Evolutionary conservation across 2,329 filamentous ascomycete species (phyloP), one percentile per base, ranked within the genome.

Genomic region (Arthroderma uncinatum): DNA sequence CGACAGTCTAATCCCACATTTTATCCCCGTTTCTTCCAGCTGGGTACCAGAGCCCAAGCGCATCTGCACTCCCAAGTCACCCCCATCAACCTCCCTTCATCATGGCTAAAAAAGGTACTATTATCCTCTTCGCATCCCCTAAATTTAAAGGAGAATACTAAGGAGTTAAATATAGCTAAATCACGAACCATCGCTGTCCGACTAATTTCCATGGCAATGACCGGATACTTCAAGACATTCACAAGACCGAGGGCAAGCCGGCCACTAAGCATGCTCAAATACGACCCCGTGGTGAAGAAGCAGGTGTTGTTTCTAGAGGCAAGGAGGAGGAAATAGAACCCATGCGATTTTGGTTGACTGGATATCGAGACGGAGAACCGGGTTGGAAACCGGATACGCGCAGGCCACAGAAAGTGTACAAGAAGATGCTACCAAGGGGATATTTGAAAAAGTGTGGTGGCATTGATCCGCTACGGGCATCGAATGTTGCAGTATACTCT

Each of bases 161-260:
- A 53, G 7, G 10, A 16, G 12, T 23, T 16, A 10, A 9, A 4
- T 39, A 23, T 23, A 61, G 59, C 54, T 50, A 62, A 97, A 79
- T 88, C 91, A 69, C 89, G 94, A 72, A 86, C 92, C 64, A 85
- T 98, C 71, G 82, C 88, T 70, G 92, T 96, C 72, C 91, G 93
- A 71, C 86, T 98, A 64, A 79, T 98, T 72, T 95, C 90, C 62
- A 98, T 98, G 93, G 93, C 93, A 71, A 86, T 95, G 86, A 98
- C 93, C 25, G 93, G 93, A 68, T 98, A 90, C 81, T 98, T 92
- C 80, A 91, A 92, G 74, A 94, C 89, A 56, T 84, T 95, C 73
- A 80, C 86, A 65, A 85, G 94, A 59, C 91, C 90, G 10, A 85
- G 93, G 64, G 81, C 82, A 30, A 80, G 90, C 61, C 79, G 86